Conservation (phyloP, 129 eudicot species). For the Tagetes erecta region DNA sequence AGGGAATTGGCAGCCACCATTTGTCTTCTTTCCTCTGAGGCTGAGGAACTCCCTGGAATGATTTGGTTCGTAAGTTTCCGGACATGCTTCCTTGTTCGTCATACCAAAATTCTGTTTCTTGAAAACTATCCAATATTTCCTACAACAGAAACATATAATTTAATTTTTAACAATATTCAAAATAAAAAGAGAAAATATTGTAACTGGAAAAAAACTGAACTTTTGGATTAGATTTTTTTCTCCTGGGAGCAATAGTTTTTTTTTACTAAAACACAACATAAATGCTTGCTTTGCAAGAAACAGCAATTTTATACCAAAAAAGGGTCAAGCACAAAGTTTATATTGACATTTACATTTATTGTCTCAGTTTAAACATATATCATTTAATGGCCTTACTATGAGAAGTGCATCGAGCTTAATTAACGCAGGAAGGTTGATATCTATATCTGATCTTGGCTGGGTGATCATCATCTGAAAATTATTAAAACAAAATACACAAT, state of each 20-base stretch:
- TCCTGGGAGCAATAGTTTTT: neutral
- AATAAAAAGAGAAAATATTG: neutral
- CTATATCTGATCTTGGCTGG: slow-evolving; percentile 69
- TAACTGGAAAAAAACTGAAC: neutral
- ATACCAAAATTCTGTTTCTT: slow-evolving; percentile 81
- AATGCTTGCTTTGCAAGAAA: neutral
- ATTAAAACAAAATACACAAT: slow-evolving; percentile 2
- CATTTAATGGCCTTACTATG: slow-evolving; percentile 42
- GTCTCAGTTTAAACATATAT: neutral
- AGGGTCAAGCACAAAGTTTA: neutral
- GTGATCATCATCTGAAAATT: slow-evolving; percentile 64
- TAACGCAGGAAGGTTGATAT: slow-evolving; percentile 81
- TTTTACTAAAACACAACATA: neutral
- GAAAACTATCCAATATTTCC: slow-evolving; percentile 73
- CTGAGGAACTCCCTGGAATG: slow-evolving; percentile 56
- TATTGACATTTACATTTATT: neutral
- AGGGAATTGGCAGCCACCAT: slow-evolving; percentile 87
- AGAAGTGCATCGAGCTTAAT: slow-evolving; percentile 78
- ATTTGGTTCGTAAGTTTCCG: slow-evolving; percentile 51
- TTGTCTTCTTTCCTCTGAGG: slow-evolving; percentile 67
- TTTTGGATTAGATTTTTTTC: neutral
- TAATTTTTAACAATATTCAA: neutral
- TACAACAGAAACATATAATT: slow-evolving; percentile 24
- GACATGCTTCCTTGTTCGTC: slow-evolving; percentile 71
- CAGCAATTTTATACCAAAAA: neutral